A percentile compares a stretch with the other conserved stretches of the same genome.
phyloP scores from a whole-genome alignment of 75 land plant species.

The Pinus taeda region DNA sequence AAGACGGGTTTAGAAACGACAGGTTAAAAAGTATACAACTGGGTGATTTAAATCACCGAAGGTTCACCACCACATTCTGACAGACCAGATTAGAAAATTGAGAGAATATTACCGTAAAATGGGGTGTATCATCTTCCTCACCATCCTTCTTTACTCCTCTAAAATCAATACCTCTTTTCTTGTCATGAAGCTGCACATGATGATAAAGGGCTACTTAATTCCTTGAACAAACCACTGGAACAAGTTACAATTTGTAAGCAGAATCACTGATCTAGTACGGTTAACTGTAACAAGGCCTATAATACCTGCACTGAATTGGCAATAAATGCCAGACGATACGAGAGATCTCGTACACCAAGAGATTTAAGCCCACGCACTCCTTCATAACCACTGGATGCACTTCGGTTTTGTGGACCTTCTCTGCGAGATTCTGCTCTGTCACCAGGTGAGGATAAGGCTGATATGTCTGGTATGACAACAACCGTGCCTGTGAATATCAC shows the following conservation, averaged over 20 bases:
- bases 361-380: slow-evolving; percentile 87
- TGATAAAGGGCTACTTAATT: not conserved
- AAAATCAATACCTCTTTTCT: slow-evolving; percentile 71
- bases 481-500: slow-evolving; percentile 95
- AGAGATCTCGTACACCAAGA: slow-evolving; percentile 94
- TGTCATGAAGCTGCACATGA: slow-evolving; percentile 62
- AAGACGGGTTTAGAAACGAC: not conserved
- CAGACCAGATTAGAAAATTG: not conserved
- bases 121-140: slow-evolving; percentile 69
- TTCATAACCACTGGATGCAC: slow-evolving; percentile 54
- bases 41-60: no score
- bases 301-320: slow-evolving; percentile 98
- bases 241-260: not conserved
- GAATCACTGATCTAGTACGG: not conserved
- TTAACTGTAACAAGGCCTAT: not conserved
- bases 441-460: slow-evolving; percentile 95
- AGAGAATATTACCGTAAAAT: slow-evolving; percentile 52
- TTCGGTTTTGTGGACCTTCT: slow-evolving; percentile 50
- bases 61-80: no score
- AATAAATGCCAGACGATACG: slow-evolving; percentile 91
- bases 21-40: not conserved
- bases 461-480: slow-evolving; percentile 90
- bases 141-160: slow-evolving; percentile 67
- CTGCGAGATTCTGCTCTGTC: slow-evolving; percentile 89
- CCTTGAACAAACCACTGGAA: not conserved